Conservation (phyloP, 106 monocot species). For the Apostasia shenzhenica region DNA sequence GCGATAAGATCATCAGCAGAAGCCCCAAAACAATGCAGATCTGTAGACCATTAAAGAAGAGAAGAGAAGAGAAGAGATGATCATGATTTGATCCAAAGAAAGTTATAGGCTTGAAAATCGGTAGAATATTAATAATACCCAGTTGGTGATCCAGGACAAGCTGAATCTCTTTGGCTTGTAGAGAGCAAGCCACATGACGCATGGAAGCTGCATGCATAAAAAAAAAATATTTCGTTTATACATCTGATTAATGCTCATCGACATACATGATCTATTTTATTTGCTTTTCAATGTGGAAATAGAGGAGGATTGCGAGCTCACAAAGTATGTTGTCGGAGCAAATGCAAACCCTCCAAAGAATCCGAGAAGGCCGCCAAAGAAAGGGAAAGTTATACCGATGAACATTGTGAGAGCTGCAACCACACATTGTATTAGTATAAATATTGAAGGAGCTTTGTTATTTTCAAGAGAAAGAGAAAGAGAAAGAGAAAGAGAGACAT, state of each 20-base stretch:
- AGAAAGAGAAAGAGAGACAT: not conserved
- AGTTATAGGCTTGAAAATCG: not conserved
- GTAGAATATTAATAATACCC: slow-evolving; percentile 20
- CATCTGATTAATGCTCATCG: not conserved
- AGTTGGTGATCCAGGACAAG: slow-evolving; percentile 60
- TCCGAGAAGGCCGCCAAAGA: slow-evolving; percentile 50
- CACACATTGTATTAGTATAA: not conserved
- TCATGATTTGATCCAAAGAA: not conserved
- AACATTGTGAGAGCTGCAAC: slow-evolving; percentile 48
- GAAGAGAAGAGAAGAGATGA: not conserved
- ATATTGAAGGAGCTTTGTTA: not conserved
- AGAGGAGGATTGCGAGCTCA: slow-evolving; percentile 12
- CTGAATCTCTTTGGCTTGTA: slow-evolving; percentile 58
- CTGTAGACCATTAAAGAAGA: slow-evolving; percentile 11
- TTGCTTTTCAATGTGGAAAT: not conserved
- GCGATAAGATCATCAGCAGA: slow-evolving; percentile 26
- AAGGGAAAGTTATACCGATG: slow-evolving; percentile 42
- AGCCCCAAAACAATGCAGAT: slow-evolving; percentile 34
- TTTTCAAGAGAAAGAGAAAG: not conserved
- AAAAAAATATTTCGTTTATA: not conserved
- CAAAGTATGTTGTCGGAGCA: slow-evolving; percentile 57
- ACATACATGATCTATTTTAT: no score
- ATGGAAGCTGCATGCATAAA: slow-evolving; percentile 43
- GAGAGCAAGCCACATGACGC: slow-evolving; percentile 68
- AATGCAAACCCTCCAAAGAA: slow-evolving; percentile 66